Percentiles rank a stretch among this genome's conserved stretches.
Evolutionary conservation across 192 early-diverging fungal genomes (phyloP).

Genomic region (Podila minutissima): DNA sequence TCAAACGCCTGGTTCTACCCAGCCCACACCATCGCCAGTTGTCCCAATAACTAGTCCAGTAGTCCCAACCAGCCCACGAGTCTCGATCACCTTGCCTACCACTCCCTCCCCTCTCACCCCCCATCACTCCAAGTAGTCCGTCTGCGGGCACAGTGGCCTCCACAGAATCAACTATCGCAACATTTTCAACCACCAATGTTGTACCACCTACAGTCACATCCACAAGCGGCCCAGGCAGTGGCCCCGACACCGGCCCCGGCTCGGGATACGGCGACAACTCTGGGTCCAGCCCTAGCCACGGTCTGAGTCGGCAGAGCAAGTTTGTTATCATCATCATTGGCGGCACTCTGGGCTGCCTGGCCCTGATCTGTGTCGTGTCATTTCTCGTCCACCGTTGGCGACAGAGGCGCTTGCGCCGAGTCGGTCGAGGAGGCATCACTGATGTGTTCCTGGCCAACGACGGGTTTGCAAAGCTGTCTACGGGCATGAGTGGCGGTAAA

Average conservation of each 20-base stretch:
- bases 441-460: neutral
- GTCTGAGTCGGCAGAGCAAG: neutral
- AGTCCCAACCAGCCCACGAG: no score
- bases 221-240: neutral
- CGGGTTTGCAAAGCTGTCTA: neutral
- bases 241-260: neutral
- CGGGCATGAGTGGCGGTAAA: no score
- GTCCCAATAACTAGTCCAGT: no score
- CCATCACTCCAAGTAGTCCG: no score
- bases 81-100: no score
- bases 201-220: neutral
- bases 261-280: neutral
- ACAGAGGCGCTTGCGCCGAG: neutral
- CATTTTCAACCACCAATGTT: neutral
- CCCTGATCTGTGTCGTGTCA: neutral
- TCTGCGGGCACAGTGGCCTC: no score
- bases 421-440: neutral
- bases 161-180: neutral
- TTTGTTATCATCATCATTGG: neutral
- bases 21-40: no score
- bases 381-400: neutral
- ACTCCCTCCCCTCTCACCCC: no score
- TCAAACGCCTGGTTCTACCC: no score
- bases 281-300: neutral
- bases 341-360: neutral